Base-by-base conservation (phyloP, 148 eudicot species). In the Chenopodium album region DNA sequence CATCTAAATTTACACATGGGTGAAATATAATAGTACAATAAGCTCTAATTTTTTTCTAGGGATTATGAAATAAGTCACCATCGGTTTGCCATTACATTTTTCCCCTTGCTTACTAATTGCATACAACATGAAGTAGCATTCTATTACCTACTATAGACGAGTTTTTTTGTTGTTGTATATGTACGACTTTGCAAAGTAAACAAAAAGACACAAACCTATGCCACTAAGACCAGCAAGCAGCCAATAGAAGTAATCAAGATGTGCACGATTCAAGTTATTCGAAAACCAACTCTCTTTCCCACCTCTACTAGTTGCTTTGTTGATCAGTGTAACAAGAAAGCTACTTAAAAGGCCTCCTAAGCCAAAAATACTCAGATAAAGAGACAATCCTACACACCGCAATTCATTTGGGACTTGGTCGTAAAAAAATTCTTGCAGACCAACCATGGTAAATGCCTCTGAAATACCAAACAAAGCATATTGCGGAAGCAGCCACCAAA, bases 401-500 rank as follows among this genome's bases (percentile, higher is more conserved):
- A 93, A 68, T 54, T 90, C 91, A 34, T 60, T 80, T 0, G 97
- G 94, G 41, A 90, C 88, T 48, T 90, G 89, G 48, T 86, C 90
- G 59, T 93, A 93, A 82, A 93, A 91, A 48, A 90, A 86, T 71
- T 93, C 94, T 80, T 93, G 97, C 84, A 91, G 32, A 12, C 97
- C 97, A 60, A 93, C 86, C 80, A 87, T 76, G 20, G 91, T 79
- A 79, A 89, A 87, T 0, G 81, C 90, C 46, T 89, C 88, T 10
- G 90, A 77, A 14, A 84, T 56, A 3, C 94, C 97, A 63, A 78
- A 83, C 79, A 92, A 20, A 6, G 66, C 69, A 73, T 91, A 87
- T 67, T 91, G 97, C 4, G 94, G 97, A 62, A 89, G 76, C 80
- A 93, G 71, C 94, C 97, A 91, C 88, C 89, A 89, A 2, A 93